Base-by-base conservation (phyloP, 179 eudicot species). In the Silene noctiflora region DNA sequence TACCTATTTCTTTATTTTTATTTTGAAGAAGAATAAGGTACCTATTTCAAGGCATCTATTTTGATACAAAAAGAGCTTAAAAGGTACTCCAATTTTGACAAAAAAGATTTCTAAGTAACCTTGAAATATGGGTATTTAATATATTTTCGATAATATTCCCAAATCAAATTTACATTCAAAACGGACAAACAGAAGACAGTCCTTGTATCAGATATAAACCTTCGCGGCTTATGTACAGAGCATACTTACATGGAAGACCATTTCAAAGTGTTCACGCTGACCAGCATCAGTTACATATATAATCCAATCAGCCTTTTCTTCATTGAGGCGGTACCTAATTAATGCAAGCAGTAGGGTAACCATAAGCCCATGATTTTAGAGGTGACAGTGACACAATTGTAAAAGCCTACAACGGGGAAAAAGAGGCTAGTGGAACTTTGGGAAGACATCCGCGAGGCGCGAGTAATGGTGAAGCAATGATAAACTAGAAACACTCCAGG, bases 231-330 rank as follows among this genome's bases (percentile, higher is more conserved):
- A 73, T 59, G 66, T 6, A 75, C 46, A 72, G 67, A 48, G 68
- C 42, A 75, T 35, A 70, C 98, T 86, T 85, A 96, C 99, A 75
- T 85, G 84, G 75, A 96, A 96, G 27, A 96, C 68, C 96, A 90
- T 93, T 78, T 91, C 97, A 84, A 96, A 96, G 78, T 96, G 99
- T 78, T 96, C 97, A 46, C 91, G 86, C 86, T 96, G 99, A 69
- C 99, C 99, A 82, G 94, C 97, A 81, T 96, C 99, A 62, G 99
- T 96, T 6, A 93, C 87, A 81, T 93, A 93, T 19, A 96, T 86
- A 39, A 96, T 89, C 99, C 99, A 93, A n/a, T 93, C 90, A 27
- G 90, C 99, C 79, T 91, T 91, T 83, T 96, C 99, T 88, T 91
- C 91, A 78, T 96, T 93, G 56, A 96, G 96, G 58, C 99, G 97